These are phyloP conservation scores for Puccinia novopanici DNA, from an alignment of 1,284 basidiomycete genomes.

Conservation along the genomic window DNA sequence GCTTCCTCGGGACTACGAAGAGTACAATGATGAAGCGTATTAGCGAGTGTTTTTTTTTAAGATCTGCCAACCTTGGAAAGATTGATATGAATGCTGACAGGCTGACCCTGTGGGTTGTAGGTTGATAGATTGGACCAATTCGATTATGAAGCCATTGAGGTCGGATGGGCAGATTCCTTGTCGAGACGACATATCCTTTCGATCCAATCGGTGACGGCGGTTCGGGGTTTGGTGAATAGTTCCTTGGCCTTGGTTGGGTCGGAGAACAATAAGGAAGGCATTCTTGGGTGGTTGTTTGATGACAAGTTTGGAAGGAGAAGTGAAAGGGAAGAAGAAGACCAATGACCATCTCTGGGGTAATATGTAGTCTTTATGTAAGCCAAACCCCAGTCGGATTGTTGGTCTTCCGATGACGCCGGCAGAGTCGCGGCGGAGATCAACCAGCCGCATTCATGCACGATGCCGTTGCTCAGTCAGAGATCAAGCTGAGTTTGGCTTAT, in stretches of 20 bases:
- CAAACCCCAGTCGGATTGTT: too few species aligned
- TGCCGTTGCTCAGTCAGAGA: too few species aligned
- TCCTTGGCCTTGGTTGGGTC: constrained; percentile 17
- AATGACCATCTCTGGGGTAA: neutral
- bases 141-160: constrained; percentile 31
- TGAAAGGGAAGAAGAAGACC: too few species aligned
- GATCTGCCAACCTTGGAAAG: too few species aligned
- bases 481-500: too few species aligned
- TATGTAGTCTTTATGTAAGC: too few species aligned
- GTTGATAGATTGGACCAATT: constrained; percentile 26
- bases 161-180: neutral
- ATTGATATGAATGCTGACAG: too few species aligned
- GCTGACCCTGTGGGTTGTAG: constrained; percentile 17
- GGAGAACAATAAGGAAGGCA: constrained; percentile 10
- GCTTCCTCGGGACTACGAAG: constrained; percentile 27
- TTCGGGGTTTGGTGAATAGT: constrained; percentile 7
- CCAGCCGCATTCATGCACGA: too few species aligned
- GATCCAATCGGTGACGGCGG: constrained; percentile 29
- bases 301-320: neutral
- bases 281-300: neutral
- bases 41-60: neutral
- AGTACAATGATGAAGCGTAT: neutral
- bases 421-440: too few species aligned
- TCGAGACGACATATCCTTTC: constrained; percentile 11
- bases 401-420: too few species aligned